These are phyloP conservation scores for Pascua guehoae DNA, from an alignment of 1,284 basidiomycete genomes.

Conservation along the genomic window DNA sequence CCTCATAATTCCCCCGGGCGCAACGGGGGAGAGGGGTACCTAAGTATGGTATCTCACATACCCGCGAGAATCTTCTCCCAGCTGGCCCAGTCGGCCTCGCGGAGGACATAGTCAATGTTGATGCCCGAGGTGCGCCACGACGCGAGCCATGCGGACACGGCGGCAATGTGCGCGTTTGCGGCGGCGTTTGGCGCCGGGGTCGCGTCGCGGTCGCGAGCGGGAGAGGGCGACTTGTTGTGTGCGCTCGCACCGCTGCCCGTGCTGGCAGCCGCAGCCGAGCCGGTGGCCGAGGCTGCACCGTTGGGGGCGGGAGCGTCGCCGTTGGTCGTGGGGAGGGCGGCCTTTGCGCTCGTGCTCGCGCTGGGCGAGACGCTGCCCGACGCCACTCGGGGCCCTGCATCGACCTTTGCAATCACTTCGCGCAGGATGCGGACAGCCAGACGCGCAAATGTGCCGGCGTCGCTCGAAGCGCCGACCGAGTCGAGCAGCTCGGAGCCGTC, in stretches of 20 bases:
- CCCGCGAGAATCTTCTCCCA: constrained; percentile 37
- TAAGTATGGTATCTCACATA: constrained; percentile 23
- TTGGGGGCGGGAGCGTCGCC: not conserved
- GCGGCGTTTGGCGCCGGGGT: not conserved
- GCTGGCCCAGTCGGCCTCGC: constrained; percentile 36
- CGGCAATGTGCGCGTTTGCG: constrained; percentile 8
- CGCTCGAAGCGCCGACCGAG: constrained; percentile 20
- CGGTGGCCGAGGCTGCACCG: not conserved
- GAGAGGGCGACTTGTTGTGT: constrained; percentile 1
- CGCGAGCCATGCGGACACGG: constrained; percentile 30
- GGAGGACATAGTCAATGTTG: constrained; percentile 34
- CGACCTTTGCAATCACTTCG: constrained; percentile 21
- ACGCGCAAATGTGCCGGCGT: constrained; percentile 22
- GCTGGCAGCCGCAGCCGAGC: constrained; percentile 6
- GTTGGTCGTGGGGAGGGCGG: constrained; percentile 1
- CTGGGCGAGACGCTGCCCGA: constrained; percentile 1
- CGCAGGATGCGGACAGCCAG: constrained; percentile 34
- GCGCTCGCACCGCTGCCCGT: not conserved
- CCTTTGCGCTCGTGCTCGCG: constrained; percentile 8
- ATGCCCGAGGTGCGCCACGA: constrained; percentile 24
- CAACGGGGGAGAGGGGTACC: not conserved
- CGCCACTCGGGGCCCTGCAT: constrained; percentile 11
- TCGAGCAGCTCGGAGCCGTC: constrained; percentile 42
- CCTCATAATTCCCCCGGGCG: no score
- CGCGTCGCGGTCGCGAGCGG: constrained; percentile 1